These are phyloP conservation scores for Cetraspora pellucida DNA, from an alignment of 192 early-diverging fungal genomes.

Conservation along the genomic window DNA sequence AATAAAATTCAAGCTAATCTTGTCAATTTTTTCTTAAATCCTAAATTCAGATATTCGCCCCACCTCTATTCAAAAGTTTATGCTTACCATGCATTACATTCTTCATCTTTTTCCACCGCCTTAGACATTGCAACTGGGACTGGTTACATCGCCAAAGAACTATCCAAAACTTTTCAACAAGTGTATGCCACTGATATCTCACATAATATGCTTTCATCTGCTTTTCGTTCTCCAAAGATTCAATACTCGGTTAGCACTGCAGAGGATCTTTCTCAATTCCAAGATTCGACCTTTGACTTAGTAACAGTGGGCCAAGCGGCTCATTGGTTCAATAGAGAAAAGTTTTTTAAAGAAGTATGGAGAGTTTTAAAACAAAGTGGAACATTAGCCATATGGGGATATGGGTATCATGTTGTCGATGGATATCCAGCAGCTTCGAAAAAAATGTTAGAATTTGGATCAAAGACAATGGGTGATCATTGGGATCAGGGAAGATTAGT, in stretches of 20 bases:
- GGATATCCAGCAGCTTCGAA: slow-evolving; percentile 40
- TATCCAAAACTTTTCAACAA: slow-evolving; percentile 52
- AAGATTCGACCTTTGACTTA: slow-evolving; percentile 44
- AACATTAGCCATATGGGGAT: slow-evolving; percentile 58
- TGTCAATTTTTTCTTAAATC: background rate
- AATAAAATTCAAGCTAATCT: background rate
- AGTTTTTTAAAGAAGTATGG: slow-evolving; percentile 58
- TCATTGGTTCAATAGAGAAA: slow-evolving; percentile 61
- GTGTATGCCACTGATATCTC: slow-evolving; percentile 53
- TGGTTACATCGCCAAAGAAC: slow-evolving; percentile 51
- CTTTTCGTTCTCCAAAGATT: slow-evolving; percentile 46
- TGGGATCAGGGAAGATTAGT: slow-evolving; percentile 52
- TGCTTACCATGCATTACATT: slow-evolving; percentile 44
- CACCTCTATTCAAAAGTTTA: slow-evolving; percentile 48
- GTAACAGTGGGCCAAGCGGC: slow-evolving; percentile 52
- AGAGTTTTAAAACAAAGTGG: slow-evolving; percentile 64
- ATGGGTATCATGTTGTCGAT: slow-evolving; percentile 47
- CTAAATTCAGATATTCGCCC: slow-evolving; percentile 28
- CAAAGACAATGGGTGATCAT: slow-evolving; percentile 40
- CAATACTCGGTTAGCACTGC: slow-evolving; percentile 45
- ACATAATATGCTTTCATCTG: slow-evolving; percentile 44
- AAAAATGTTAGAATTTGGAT: slow-evolving; percentile 36
- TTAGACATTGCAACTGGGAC: slow-evolving; percentile 62
- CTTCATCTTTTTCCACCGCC: slow-evolving; percentile 46
- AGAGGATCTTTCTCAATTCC: slow-evolving; percentile 42